These are phyloP conservation scores for Candida nitratophila DNA, from an alignment of 805 yeast species.

Conservation along the genomic window DNA sequence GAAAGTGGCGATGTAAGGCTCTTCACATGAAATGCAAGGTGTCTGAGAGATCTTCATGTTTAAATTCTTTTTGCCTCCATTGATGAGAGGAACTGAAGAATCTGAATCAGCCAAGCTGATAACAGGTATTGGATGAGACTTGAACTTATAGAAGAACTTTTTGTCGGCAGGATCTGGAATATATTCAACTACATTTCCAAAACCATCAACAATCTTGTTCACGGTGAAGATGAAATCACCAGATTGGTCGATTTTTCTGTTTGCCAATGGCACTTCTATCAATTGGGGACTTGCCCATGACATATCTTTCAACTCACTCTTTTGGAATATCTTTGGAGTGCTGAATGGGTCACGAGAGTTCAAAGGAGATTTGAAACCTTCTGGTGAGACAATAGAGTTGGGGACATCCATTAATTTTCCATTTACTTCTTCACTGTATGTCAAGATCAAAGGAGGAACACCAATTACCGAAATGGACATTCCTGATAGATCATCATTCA, in stretches of 20 bases:
- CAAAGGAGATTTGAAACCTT: slow-evolving; percentile 42
- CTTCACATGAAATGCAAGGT: slow-evolving; percentile 28
- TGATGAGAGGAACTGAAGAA: slow-evolving; percentile 21
- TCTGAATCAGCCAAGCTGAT: slow-evolving; percentile 36
- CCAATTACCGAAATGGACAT: slow-evolving; percentile 54
- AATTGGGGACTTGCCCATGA: slow-evolving; percentile 26
- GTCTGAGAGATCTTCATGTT: slow-evolving; percentile 19
- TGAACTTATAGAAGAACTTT: slow-evolving; percentile 37
- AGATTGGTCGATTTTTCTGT: slow-evolving; percentile 21
- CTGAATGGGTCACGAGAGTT: slow-evolving; percentile 21
- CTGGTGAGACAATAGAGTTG: slow-evolving; percentile 30
- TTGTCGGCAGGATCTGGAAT: slow-evolving; percentile 26
- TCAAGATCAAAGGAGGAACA: slow-evolving; percentile 66
- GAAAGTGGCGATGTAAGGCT: slow-evolving; percentile 38
- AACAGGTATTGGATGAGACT: slow-evolving; percentile 50
- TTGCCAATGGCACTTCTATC: slow-evolving; percentile 21
- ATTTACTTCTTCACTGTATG: slow-evolving; percentile 41
- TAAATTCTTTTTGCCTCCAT: slow-evolving; percentile 25
- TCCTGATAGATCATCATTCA: slow-evolving; percentile 45
- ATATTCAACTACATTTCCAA: slow-evolving; percentile 51
- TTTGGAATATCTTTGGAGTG: slow-evolving; percentile 15
- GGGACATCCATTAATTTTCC: slow-evolving; percentile 23
- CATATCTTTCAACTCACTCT: slow-evolving; percentile 31
- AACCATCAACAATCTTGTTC: slow-evolving; percentile 55
- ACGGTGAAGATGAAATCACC: slow-evolving; percentile 55